Evolutionary conservation across 2,329 filamentous ascomycete species (phyloP).

Genomic region (Elsinoe necatrix): DNA sequence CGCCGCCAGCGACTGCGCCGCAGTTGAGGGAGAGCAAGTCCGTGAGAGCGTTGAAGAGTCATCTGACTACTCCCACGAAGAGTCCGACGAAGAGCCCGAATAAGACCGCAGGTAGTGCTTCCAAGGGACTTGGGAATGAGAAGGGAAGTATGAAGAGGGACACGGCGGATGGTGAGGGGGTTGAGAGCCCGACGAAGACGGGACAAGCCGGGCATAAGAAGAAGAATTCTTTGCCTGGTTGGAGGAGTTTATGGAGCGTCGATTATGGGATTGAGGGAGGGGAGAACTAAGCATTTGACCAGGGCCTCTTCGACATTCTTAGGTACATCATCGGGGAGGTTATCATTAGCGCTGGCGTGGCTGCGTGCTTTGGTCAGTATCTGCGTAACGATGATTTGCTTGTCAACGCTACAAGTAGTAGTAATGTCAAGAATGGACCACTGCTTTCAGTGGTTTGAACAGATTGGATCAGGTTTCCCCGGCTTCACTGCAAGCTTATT

Average conservation of each 20-base stretch:
- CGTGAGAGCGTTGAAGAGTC: background rate
- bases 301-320: background rate
- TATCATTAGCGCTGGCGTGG: background rate
- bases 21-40: background rate
- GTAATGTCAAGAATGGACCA: background rate
- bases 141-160: background rate
- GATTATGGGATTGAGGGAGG: constrained; percentile 11
- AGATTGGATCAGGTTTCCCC: background rate
- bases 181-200: constrained; percentile 19
- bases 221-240: constrained; percentile 33
- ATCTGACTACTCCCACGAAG: background rate
- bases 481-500: background rate
- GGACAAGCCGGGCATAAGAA: constrained; percentile 22
- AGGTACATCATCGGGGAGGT: background rate
- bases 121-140: too few species aligned
- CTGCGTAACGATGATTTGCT: background rate
- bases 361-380: background rate
- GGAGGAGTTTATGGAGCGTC: constrained; percentile 21
- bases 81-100: background rate
- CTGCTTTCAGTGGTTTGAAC: background rate
- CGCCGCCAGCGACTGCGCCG: background rate
- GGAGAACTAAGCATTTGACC: background rate
- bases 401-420: background rate
- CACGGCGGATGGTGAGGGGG: background rate
- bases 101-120: background rate